Base-by-base conservation (phyloP, 129 eudicot species). In the Arctium lappa region DNA sequence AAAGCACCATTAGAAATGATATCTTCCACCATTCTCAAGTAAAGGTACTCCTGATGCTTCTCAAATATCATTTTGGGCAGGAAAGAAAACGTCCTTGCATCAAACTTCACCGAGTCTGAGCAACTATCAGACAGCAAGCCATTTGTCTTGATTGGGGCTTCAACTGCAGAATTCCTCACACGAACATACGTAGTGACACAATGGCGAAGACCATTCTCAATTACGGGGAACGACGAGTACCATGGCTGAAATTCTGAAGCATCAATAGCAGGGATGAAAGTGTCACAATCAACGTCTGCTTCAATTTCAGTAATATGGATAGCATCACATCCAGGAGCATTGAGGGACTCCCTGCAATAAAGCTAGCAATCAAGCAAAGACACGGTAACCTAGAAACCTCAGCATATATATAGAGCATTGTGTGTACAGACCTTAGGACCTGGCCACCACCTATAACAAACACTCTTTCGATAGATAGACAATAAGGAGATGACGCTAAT, bases 381-480 rank as follows among this genome's bases (percentile, higher is more conserved):
- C 16, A 6, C 44, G 0, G 16, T 53, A 33, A 79, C 5, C 36
- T 39, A 74, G 15, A 40, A 65, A 69, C 66, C 63, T 69, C 48
- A 69, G 70, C n/a, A 71, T 22, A 42, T 68, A 78, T 16, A 50
- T 3, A 46, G 56, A 77, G 66, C 65, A 74, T 34, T 16, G 82
- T 74, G 77, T 38, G 10, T 68, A 80, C 86, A 73, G 31, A 95
- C 98, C 93, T 90, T 85, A 93, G 83, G 72, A 93, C 89, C 85
- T 93, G 84, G 37, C 99, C 99, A 78, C 99, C 99, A 53, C 99
- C 99, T 32, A 95, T 93, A 50, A 95, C 82, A 88, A 92, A 95
- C 82, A 95, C 94, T 81, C 81, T 93, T 84, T 95, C 97, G 36
- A 95, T 86, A 6, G 89, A 95, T 31, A 83, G 31, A 86, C 89